Evolutionary conservation across 108 stramenopile genomes (phyloP).

Genomic region (Pelagomonas calceolata): DNA sequence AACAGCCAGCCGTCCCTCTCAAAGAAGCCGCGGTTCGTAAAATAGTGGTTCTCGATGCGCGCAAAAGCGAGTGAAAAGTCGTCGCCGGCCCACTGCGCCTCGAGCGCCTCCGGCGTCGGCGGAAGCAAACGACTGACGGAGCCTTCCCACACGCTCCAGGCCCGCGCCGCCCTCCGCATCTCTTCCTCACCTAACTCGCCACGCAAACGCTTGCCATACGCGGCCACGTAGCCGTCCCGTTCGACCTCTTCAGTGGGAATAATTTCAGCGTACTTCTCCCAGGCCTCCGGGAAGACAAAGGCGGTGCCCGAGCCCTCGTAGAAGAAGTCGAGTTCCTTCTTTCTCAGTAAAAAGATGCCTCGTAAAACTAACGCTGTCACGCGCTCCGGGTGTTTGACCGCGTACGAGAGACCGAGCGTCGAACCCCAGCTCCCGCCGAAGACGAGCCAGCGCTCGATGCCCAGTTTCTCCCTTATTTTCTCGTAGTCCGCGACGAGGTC

Average conservation of each 20-base stretch:
- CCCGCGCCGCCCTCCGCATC: slow-evolving; percentile 13
- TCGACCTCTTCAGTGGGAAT: slow-evolving; percentile 23
- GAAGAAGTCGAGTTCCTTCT: slow-evolving; percentile 23
- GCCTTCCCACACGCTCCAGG: slow-evolving; percentile 31
- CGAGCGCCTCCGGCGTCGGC: neutral
- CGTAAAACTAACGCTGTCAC: slow-evolving; percentile 37
- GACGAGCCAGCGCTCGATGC: slow-evolving; percentile 47
- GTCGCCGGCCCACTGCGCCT: slow-evolving; percentile 14
- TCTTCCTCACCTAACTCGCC: slow-evolving; percentile 12
- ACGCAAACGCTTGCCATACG: slow-evolving; percentile 17
- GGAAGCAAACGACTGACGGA: slow-evolving; percentile 11
- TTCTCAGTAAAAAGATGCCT: slow-evolving; percentile 44
- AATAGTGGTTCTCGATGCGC: slow-evolving; percentile 30
- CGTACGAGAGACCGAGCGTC: slow-evolving; percentile 41
- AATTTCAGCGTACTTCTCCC: slow-evolving; percentile 13
- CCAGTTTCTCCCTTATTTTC: slow-evolving; percentile 27
- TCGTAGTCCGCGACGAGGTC: slow-evolving; percentile 40
- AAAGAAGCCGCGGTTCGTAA: slow-evolving; percentile 18
- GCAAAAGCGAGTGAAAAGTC: slow-evolving; percentile 25
- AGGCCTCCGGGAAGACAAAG: slow-evolving; percentile 27
- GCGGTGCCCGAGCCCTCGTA: slow-evolving; percentile 17
- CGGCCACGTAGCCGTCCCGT: slow-evolving; percentile 16
- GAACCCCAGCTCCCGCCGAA: slow-evolving; percentile 50
- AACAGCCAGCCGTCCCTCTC: slow-evolving; percentile 4
- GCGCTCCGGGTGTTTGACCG: slow-evolving; percentile 32